These are phyloP conservation scores for Geum urbanum DNA, from an alignment of 306 rosid species.

Conservation along the genomic window DNA sequence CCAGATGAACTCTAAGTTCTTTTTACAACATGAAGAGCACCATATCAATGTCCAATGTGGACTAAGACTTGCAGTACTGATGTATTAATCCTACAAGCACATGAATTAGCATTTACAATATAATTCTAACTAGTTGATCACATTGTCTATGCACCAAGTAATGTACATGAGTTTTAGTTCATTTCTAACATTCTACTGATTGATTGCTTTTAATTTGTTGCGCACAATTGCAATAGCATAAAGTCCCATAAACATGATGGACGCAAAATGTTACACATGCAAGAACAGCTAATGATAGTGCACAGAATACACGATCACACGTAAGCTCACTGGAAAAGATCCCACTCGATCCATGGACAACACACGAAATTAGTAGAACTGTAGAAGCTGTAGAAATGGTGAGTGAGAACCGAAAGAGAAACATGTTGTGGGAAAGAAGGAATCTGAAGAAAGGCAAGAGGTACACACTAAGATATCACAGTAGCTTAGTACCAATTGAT, in stretches of 20 bases:
- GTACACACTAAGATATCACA: background rate
- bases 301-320: background rate
- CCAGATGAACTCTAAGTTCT: too few relatives aligned
- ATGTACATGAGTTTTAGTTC: background rate
- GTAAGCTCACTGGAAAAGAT: background rate
- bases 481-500: conserved; percentile 1
- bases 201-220: background rate
- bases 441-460: background rate
- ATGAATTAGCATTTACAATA: too few relatives aligned
- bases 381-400: background rate
- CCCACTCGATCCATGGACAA: background rate
- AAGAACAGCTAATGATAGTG: background rate
- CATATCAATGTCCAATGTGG: too few relatives aligned
- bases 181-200: too few relatives aligned
- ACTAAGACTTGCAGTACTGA: too few relatives aligned
- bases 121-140: too few relatives aligned
- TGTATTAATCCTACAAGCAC: too few relatives aligned
- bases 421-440: background rate
- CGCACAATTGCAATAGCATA: background rate
- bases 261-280: background rate
- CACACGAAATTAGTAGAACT: background rate
- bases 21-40: too few relatives aligned
- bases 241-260: background rate
- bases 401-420: background rate
- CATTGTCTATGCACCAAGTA: background rate